Evolutionary conservation across 331 rosid species (phyloP).

Genomic region (Dryas integrifolia): DNA sequence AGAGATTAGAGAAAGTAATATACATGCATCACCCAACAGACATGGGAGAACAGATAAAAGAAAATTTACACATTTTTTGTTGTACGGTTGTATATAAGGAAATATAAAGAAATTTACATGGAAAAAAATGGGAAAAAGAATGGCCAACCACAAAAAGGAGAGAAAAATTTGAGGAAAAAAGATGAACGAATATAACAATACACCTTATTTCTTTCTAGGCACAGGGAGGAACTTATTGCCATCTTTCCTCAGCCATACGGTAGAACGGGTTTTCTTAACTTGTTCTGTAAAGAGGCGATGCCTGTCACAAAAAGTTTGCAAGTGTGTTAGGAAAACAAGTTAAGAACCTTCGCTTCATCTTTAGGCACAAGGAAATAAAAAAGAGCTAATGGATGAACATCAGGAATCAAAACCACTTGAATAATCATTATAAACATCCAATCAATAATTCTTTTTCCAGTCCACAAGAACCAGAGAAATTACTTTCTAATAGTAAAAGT

Average conservation of each 20-base stretch:
- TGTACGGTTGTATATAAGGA: background rate
- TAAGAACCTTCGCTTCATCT: background rate
- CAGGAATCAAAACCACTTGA: background rate
- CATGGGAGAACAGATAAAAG: background rate
- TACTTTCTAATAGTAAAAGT: background rate
- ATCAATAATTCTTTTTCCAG: background rate
- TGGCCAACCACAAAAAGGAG: background rate
- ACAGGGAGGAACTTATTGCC: conserved; percentile 60
- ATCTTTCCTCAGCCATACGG: conserved; percentile 76
- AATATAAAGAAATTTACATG: background rate
- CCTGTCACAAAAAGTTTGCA: conserved; percentile 40
- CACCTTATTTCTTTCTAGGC: conserved; percentile 29
- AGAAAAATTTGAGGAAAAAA: background rate
- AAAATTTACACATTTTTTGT: background rate
- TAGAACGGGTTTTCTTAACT: conserved; percentile 83
- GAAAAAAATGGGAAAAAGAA: background rate
- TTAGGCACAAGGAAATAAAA: too few species aligned
- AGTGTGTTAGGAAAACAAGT: conserved; percentile 22
- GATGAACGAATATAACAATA: background rate
- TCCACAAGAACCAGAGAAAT: background rate
- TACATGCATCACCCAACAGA: background rate
- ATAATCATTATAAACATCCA: background rate
- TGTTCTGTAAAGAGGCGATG: conserved; percentile 64
- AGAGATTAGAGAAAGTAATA: background rate
- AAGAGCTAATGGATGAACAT: too few species aligned